Percentiles rank a stretch among this genome's conserved stretches.
Evolutionary conservation across 2,329 filamentous ascomycete genomes (phyloP).

Genomic region (Hymenoscyphus scutula): DNA sequence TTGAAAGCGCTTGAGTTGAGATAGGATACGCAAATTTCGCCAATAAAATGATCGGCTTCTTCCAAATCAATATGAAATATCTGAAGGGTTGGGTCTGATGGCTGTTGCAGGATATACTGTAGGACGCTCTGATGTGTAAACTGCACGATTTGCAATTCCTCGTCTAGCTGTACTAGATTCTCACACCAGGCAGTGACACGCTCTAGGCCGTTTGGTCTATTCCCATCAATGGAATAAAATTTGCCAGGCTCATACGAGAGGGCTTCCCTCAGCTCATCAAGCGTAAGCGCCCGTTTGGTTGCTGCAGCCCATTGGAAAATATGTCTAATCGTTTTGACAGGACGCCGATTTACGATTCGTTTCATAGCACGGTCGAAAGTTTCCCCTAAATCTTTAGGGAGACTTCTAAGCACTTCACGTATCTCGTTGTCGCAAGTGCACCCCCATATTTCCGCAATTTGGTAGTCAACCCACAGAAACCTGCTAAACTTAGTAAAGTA

Average conservation of each 20-base stretch:
- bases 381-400: conserved; percentile 36
- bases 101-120: neutral
- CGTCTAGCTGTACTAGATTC: conserved; percentile 37
- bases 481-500: conserved; percentile 26
- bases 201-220: conserved; percentile 33
- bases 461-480: conserved; percentile 43
- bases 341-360: neutral
- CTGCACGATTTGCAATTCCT: conserved; percentile 34
- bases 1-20: conserved; percentile 42
- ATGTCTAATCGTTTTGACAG: conserved; percentile 21
- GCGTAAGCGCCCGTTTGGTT: conserved; percentile 36
- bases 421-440: conserved; percentile 38
- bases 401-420: conserved; percentile 29
- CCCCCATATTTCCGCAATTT: conserved; percentile 38
- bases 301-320: conserved; percentile 38
- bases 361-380: conserved; percentile 27
- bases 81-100: neutral
- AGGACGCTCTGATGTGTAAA: conserved; percentile 40
- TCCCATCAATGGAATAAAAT: conserved; percentile 13
- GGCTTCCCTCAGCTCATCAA: conserved; percentile 41
- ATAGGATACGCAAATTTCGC: conserved; percentile 42
- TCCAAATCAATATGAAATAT: neutral
- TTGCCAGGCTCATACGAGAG: conserved; percentile 37
- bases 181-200: conserved; percentile 36
- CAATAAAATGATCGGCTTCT: conserved; percentile 23